Conservation (phyloP, 257 asterid species). For the Forsythia viridissima region DNA sequence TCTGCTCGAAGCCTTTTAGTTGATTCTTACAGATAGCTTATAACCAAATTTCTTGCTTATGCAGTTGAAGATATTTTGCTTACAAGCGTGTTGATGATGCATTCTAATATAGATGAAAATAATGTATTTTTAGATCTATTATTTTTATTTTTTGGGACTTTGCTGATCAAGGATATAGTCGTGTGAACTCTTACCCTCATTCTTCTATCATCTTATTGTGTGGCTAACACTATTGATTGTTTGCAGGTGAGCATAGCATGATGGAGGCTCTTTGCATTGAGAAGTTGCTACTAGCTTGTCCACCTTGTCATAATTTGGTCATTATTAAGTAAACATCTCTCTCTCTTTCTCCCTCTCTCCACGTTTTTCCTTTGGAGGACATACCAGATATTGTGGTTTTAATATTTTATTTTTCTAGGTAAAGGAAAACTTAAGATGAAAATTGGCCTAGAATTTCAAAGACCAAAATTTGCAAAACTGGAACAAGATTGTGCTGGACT, state of each 20-base stretch:
- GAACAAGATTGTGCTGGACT: background rate
- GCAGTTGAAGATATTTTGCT: background rate
- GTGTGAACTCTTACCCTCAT: background rate
- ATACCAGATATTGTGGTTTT: background rate
- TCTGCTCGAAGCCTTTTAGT: background rate
- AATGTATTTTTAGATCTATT: background rate
- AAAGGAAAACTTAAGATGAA: constrained; percentile 2
- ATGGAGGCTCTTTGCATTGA: constrained; percentile 10
- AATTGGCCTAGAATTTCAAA: background rate
- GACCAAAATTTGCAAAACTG: background rate
- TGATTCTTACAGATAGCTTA: background rate
- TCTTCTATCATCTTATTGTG: background rate
- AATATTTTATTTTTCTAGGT: background rate
- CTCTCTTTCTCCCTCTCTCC: constrained; percentile 8
- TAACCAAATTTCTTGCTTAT: constrained; percentile 5
- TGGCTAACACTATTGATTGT: constrained; percentile 6
- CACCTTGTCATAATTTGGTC: background rate
- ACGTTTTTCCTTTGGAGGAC: background rate
- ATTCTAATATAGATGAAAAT: background rate
- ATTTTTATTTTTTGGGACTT: background rate
- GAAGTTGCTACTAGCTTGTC: background rate
- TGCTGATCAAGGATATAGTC: background rate
- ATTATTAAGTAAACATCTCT: constrained; percentile 15
- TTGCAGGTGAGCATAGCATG: constrained; percentile 23
- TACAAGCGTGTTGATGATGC: background rate